Percentiles rank a stretch among this genome's conserved stretches.
Evolutionary conservation across 495 filamentous ascomycete species (phyloP).

Genomic region (Neurospora tetraspora): DNA sequence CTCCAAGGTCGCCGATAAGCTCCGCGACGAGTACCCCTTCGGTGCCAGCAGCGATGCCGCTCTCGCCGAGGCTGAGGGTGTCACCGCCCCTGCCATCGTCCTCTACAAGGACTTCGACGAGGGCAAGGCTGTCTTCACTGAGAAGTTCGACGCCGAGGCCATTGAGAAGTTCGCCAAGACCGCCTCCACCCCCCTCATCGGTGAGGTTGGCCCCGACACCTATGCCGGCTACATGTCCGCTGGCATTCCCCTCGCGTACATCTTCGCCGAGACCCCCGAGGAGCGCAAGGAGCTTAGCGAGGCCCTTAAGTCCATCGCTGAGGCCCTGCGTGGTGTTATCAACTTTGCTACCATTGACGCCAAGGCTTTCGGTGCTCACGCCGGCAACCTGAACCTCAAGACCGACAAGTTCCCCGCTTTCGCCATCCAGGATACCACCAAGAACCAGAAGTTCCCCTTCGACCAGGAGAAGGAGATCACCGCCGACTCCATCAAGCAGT

Average conservation of each 20-base stretch:
- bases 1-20: constrained; percentile 65
- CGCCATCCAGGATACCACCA: constrained; percentile 90
- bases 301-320: constrained; percentile 51
- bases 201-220: constrained; percentile 95
- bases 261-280: constrained; percentile 90
- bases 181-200: constrained; percentile 80
- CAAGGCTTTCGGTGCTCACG: constrained; percentile 88
- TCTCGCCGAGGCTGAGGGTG: constrained; percentile 82
- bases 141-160: constrained; percentile 62
- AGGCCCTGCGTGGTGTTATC: constrained; percentile 70
- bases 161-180: constrained; percentile 78
- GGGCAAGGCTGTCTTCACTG: constrained; percentile 77
- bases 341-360: constrained; percentile 99
- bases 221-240: constrained; percentile 95
- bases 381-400: constrained; percentile 94
- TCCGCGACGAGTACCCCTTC: constrained; percentile 88
- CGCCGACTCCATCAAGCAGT: constrained; percentile 62
- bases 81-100: constrained; percentile 75
- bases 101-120: constrained; percentile 98
- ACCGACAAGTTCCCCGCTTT: constrained; percentile 91
- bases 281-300: constrained; percentile 73
- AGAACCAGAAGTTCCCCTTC: constrained; percentile 96
- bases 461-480: constrained; percentile 78
- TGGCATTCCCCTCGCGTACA: constrained; percentile 89
- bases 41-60: constrained; percentile 71